These are phyloP conservation scores for Dentipellis fragilis DNA, from an alignment of 768 basidiomycete species.

Conservation along the genomic window DNA sequence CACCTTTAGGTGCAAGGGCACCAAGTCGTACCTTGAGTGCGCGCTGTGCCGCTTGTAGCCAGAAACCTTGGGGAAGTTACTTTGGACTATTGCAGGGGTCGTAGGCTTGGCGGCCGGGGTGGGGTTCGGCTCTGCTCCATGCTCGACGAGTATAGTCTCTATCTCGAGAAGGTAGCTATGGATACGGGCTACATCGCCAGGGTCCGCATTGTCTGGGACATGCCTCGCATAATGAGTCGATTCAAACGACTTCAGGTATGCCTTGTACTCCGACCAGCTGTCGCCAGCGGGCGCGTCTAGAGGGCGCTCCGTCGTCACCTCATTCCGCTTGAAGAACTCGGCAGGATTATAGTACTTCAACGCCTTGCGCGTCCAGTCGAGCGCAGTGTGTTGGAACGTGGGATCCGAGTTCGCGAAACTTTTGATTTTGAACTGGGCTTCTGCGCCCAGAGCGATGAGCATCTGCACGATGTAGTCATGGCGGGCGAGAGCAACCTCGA, in stretches of 20 bases:
- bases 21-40: conserved; percentile 8
- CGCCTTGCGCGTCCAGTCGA: conserved; percentile 14
- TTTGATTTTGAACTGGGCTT: conserved; percentile 10
- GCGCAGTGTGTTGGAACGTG: conserved; percentile 3
- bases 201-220: neutral
- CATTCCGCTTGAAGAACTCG: neutral
- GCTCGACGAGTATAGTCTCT: neutral
- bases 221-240: neutral
- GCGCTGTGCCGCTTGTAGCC: conserved; percentile 18
- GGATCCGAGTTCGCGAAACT: neutral
- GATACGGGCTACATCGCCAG: neutral
- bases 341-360: neutral
- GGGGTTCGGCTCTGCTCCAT: neutral
- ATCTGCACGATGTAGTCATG: conserved; percentile 19
- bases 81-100: neutral
- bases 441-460: conserved; percentile 20
- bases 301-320: neutral
- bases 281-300: neutral
- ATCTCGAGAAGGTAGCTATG: neutral
- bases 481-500: conserved; percentile 17
- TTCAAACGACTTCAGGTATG: neutral
- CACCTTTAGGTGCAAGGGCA: conserved; percentile 25
- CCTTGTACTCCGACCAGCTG: neutral
- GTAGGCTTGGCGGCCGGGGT: neutral
- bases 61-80: conserved; percentile 9